Base-by-base conservation (phyloP, 192 early-diverging fungal genomes). In the Gryganskiella cystojenkinii region DNA sequence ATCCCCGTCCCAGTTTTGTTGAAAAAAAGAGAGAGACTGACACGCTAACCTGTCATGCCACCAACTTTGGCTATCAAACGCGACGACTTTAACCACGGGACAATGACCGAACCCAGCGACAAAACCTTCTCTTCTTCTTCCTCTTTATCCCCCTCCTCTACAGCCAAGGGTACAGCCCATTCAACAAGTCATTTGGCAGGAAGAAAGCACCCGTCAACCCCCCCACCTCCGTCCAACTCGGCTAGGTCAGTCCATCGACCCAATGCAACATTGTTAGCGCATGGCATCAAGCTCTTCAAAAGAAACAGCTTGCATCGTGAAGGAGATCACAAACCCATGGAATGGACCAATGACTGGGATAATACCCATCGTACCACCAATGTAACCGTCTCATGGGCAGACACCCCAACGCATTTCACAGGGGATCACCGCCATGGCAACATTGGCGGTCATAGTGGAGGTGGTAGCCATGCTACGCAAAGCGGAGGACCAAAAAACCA, bases 121-220 rank as follows among this genome's bases (percentile, higher is more conserved):
- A n/a, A n/a, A n/a, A n/a, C n/a, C n/a, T n/a, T n/a, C n/a, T n/a
- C n/a, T n/a, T n/a, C n/a, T n/a, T n/a, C n/a, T n/a, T n/a, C 1
- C 52, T 30, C 28, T 30, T 54, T 6, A 22, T 17, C 19, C 27
- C 27, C 20, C 52, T 54, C 31, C 52, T 30, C 24, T 28, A 10
- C 31, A 15, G 22, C 28, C 52, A 24, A 30, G 52, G 37, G 37
- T 13, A 13, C 37, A 40, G 37, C 37, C 7, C 37, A 40, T 13
- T 40, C 37, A 40, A 13, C 37, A 13, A 40, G 37, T 40, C 7
- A 9, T 25, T n/a, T 64, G 22, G 71, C 71, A 11, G 71, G 71
- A 20, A 66, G 53, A 31, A 75, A 75, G 31, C 71, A 75, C 30
- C 19, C 56, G 3, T 75, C 71, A 4, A 75, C 71, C 0, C 69